These are phyloP conservation scores for Dioszegia crocea DNA, from an alignment of 768 basidiomycete species.

Conservation along the genomic window DNA sequence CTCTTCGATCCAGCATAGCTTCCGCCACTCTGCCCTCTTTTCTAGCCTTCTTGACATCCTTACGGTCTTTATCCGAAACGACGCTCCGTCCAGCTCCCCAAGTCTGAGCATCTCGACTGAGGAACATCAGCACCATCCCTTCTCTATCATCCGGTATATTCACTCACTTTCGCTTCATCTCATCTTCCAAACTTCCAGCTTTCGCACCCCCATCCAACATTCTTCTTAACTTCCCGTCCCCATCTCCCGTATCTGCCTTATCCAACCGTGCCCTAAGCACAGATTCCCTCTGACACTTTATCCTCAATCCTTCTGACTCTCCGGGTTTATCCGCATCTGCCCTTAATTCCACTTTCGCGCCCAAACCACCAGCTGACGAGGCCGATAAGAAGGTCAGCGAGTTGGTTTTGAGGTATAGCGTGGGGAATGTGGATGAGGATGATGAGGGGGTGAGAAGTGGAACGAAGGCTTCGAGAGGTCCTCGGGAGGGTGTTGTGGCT, in stretches of 20 bases:
- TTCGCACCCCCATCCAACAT: conserved; percentile 27
- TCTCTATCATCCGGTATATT: no score
- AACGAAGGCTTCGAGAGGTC: conserved; percentile 46
- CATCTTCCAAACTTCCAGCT: conserved; percentile 43
- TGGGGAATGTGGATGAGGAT: conserved; percentile 29
- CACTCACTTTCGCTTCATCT: conserved; percentile 48
- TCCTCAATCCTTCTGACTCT: conserved; percentile 25
- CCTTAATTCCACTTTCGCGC: conserved; percentile 34
- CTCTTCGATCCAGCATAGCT: conserved; percentile 48
- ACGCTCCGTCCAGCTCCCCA: conserved; percentile 43
- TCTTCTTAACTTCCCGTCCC: conserved; percentile 17
- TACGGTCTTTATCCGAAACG: conserved; percentile 40
- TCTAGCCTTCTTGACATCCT: conserved; percentile 44
- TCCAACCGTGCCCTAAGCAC: conserved; percentile 41
- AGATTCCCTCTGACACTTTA: conserved; percentile 50
- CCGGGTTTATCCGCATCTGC: conserved; percentile 35
- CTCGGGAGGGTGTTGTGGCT: conserved; percentile 45
- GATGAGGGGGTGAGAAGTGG: conserved; percentile 25
- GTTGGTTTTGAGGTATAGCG: conserved; percentile 32
- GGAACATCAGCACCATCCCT: no score
- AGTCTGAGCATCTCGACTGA: conserved; percentile 42
- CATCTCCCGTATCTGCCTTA: conserved; percentile 18
- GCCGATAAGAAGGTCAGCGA: conserved; percentile 41
- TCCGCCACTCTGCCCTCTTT: conserved; percentile 48
- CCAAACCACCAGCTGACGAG: conserved; percentile 9